These are phyloP conservation scores for Alternaria ethzedia DNA, from an alignment of 2,329 filamentous ascomycete genomes.

Conservation along the genomic window DNA sequence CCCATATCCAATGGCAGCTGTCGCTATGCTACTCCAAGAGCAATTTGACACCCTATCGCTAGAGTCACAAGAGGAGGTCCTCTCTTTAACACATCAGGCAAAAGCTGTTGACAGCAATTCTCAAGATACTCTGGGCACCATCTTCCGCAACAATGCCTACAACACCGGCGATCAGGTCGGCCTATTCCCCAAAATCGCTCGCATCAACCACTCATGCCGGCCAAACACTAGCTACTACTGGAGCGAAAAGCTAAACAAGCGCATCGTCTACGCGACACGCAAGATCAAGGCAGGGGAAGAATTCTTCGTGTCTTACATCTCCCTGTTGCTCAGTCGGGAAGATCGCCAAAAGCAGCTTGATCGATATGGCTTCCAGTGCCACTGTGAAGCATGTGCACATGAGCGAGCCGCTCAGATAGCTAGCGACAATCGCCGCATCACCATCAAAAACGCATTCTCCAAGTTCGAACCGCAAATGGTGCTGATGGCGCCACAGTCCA, in stretches of 20 bases:
- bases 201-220: conserved; percentile 48
- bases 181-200: conserved; percentile 44
- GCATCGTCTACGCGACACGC: conserved; percentile 45
- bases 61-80: conserved; percentile 28
- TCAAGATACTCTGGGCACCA: conserved; percentile 34
- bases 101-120: conserved; percentile 20
- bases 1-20: conserved; percentile 33
- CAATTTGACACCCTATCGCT: conserved; percentile 34
- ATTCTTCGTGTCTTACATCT: conserved; percentile 49
- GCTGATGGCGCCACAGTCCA: conserved; percentile 26
- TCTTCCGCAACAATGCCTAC: conserved; percentile 48
- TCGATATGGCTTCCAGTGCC: conserved; percentile 47
- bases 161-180: conserved; percentile 39
- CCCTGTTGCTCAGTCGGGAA: conserved; percentile 36
- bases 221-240: conserved; percentile 49
- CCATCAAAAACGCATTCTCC: conserved; percentile 35
- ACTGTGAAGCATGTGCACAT: conserved; percentile 47
- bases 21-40: conserved; percentile 27
- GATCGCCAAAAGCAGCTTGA: conserved; percentile 41
- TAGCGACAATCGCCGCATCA: conserved; percentile 38
- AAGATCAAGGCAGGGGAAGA: conserved; percentile 51
- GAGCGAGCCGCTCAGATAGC: conserved; percentile 14
- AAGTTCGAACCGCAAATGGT: conserved; percentile 36
- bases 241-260: conserved; percentile 37
- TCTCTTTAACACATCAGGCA: conserved; percentile 37